Evolutionary conservation across 1,139 yeast species (phyloP).

Genomic region (Eremothecium gossypii): DNA sequence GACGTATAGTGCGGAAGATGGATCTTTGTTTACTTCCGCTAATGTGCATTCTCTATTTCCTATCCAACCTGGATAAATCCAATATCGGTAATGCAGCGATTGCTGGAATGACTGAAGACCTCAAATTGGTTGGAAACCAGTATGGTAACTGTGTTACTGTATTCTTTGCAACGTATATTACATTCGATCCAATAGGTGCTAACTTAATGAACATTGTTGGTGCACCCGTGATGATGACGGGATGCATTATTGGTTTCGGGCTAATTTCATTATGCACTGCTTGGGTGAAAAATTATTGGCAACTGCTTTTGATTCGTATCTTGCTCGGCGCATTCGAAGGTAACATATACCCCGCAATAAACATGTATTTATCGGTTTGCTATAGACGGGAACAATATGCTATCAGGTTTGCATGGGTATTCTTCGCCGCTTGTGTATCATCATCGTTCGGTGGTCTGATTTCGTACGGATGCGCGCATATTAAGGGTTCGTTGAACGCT

Average conservation of each 20-base stretch:
- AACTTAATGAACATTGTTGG: conserved; percentile 31
- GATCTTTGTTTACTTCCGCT: conserved; percentile 47
- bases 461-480: conserved; percentile 36
- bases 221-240: conserved; percentile 27
- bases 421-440: conserved; percentile 36
- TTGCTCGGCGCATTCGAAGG: conserved; percentile 47
- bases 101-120: conserved; percentile 45
- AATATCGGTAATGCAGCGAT: conserved; percentile 54
- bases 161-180: conserved; percentile 47
- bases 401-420: conserved; percentile 35
- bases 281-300: conserved; percentile 37
- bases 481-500: conserved; percentile 31
- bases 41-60: conserved; percentile 43
- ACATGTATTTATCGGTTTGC: conserved; percentile 34
- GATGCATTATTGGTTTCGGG: conserved; percentile 39
- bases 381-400: conserved; percentile 38
- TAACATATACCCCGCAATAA: conserved; percentile 43
- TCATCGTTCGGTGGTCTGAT: conserved; percentile 43
- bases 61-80: conserved; percentile 49
- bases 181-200: conserved; percentile 48
- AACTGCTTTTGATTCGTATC: conserved; percentile 38
- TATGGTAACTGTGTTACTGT: conserved; percentile 47
- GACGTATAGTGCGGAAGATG: conserved; percentile 37
- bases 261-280: conserved; percentile 42
- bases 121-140: conserved; percentile 39